Conservation (phyloP, 2,329 filamentous ascomycete genomes). For the Dactylellina leptospora region DNA sequence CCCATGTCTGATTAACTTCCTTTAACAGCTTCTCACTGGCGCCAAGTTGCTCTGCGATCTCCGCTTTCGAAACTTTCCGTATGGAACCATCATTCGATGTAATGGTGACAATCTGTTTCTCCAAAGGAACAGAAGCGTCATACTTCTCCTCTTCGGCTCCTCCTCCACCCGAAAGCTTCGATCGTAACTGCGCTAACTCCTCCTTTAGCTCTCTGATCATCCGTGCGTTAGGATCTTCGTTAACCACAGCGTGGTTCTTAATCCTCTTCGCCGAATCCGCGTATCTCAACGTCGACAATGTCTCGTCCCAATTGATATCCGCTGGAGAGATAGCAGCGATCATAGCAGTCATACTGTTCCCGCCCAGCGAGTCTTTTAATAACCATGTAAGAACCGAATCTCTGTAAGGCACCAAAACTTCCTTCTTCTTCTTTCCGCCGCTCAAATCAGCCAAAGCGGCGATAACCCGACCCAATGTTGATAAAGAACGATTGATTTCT, state of each 20-base stretch:
- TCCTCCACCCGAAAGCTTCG: slow-evolving; percentile 75
- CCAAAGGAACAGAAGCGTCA: slow-evolving; percentile 86
- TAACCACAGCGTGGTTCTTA: slow-evolving; percentile 99
- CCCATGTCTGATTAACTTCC: slow-evolving; percentile 98
- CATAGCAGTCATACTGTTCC: slow-evolving; percentile 99
- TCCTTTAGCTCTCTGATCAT: slow-evolving; percentile 99
- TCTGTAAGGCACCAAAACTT: slow-evolving; percentile 87
- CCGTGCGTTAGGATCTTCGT: slow-evolving; percentile 97
- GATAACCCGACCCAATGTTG: slow-evolving; percentile 96
- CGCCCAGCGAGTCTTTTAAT: slow-evolving; percentile 93
- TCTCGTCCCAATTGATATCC: slow-evolving; percentile 99
- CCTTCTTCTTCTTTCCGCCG: slow-evolving; percentile 77
- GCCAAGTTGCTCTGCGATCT: slow-evolving; percentile 94
- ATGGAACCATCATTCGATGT: slow-evolving; percentile 82
- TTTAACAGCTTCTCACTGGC: slow-evolving; percentile 88
- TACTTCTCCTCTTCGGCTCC: slow-evolving; percentile 80
- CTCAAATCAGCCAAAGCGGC: slow-evolving; percentile 91
- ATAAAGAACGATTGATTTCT: slow-evolving; percentile 96
- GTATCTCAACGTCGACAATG: slow-evolving; percentile 91
- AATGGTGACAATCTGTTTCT: slow-evolving; percentile 96
- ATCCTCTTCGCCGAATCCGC: slow-evolving; percentile 98
- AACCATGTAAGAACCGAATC: slow-evolving; percentile 97
- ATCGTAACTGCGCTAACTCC: slow-evolving; percentile 82
- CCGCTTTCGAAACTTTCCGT: slow-evolving; percentile 97
- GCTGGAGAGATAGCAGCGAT: slow-evolving; percentile 98